phyloP scores from a whole-genome alignment of 1,139 yeast species.

The Hanseniaspora uvarum region DNA sequence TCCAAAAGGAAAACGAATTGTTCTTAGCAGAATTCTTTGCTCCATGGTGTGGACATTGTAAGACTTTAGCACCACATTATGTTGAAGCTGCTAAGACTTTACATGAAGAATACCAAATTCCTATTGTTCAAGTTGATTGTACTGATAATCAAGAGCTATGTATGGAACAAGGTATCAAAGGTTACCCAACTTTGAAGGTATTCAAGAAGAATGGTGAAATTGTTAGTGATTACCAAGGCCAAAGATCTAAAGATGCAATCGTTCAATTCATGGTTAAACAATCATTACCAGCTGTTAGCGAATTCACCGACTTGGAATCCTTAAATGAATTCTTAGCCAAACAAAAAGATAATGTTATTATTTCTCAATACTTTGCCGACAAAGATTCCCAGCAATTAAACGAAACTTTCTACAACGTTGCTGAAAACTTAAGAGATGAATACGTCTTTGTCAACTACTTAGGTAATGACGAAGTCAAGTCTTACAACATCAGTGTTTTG shows the following conservation, averaged over 20 bases:
- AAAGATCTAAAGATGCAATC: conserved; percentile 72
- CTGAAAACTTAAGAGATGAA: conserved; percentile 45
- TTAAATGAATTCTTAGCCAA: conserved; percentile 42
- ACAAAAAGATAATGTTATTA: conserved; percentile 44
- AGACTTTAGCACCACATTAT: conserved; percentile 84
- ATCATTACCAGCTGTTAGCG: conserved; percentile 67
- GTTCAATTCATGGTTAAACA: conserved; percentile 71
- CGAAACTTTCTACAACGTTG: conserved; percentile 25
- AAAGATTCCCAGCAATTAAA: conserved; percentile 20
- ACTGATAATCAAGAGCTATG: conserved; percentile 77
- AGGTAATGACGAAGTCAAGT: conserved; percentile 38
- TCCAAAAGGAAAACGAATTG: conserved; percentile 60
- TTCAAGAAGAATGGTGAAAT: conserved; percentile 48
- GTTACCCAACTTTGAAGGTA: conserved; percentile 86
- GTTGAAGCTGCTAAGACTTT: conserved; percentile 72
- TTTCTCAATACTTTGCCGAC: conserved; percentile 37
- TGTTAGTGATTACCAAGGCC: conserved; percentile 65
- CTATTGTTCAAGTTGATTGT: conserved; percentile 88
- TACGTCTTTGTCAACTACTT: conserved; percentile 46
- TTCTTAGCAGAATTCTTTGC: conserved; percentile 94
- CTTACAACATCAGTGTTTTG: conserved; percentile 26
- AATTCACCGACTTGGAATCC: conserved; percentile 40
- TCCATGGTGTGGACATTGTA: conserved; percentile 99
- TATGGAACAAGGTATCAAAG: conserved; percentile 61
- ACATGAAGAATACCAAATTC: conserved; percentile 48